A percentile compares a stretch with the other conserved stretches of the same genome.
Evolutionary conservation across 2,329 filamentous ascomycete species (phyloP).

Genomic region (Waltergamsia citrina): DNA sequence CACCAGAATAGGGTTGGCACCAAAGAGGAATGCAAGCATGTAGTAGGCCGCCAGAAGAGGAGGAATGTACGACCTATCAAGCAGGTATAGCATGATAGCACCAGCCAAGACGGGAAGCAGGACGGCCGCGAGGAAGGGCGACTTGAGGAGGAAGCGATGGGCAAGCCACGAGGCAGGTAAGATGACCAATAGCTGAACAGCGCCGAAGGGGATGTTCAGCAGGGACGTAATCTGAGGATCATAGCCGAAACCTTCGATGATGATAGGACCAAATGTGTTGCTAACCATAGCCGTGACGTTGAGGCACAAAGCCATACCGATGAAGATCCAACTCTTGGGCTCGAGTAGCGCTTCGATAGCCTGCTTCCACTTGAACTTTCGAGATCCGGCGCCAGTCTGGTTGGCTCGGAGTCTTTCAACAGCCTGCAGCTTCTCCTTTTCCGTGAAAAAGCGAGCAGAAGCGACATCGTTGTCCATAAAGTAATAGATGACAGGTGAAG

Average conservation of each 20-base stretch:
- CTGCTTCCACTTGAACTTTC: conserved; percentile 60
- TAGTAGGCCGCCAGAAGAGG: conserved; percentile 53
- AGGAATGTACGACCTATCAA: conserved; percentile 28
- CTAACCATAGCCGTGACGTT: conserved; percentile 56
- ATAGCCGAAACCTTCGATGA: conserved; percentile 50
- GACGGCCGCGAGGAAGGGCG: conserved; percentile 39
- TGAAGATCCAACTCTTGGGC: conserved; percentile 48
- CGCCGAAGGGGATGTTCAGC: conserved; percentile 59
- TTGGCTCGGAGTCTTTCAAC: conserved; percentile 66
- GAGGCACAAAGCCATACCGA: conserved; percentile 48
- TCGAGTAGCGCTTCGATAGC: conserved; percentile 40
- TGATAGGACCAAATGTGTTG: conserved; percentile 56
- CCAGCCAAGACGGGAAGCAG: conserved; percentile 53
- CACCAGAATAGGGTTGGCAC: conserved; percentile 55
- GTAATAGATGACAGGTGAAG: conserved; percentile 49
- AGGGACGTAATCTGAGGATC: conserved; percentile 47
- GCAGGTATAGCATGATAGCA: conserved; percentile 43
- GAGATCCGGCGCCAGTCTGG: conserved; percentile 61
- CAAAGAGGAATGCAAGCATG: conserved; percentile 56
- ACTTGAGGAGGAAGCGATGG: conserved; percentile 47
- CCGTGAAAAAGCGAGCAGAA: conserved; percentile 45
- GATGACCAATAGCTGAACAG: conserved; percentile 50
- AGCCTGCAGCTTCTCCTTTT: conserved; percentile 57
- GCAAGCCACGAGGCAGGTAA: conserved; percentile 49
- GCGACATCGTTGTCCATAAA: conserved; percentile 50